These are phyloP conservation scores for Bruguiera parviflora DNA, from an alignment of 345 rosid genomes.

Conservation along the genomic window DNA sequence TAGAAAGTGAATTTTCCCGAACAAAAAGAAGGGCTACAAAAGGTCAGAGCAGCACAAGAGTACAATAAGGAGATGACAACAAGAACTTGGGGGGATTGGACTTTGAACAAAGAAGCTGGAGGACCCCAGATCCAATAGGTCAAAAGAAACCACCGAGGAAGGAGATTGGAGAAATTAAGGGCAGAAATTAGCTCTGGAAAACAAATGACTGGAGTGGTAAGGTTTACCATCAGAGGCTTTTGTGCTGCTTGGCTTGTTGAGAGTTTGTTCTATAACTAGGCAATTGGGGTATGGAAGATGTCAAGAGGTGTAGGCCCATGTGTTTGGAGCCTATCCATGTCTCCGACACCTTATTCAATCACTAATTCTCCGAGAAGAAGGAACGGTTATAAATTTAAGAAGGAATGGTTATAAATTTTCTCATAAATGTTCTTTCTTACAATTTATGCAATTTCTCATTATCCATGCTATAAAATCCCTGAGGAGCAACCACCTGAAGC, in stretches of 20 bases:
- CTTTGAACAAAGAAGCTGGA: background rate
- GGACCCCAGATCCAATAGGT: conserved; percentile 6
- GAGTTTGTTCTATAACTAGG: conserved; percentile 23
- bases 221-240: background rate
- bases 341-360: background rate
- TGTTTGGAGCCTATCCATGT: conserved; percentile 19
- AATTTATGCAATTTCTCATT: too few relatives aligned
- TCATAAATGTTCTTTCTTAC: too few relatives aligned
- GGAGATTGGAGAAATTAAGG: background rate
- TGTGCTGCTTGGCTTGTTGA: conserved; percentile 6
- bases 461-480: too few relatives aligned
- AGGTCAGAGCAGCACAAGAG: too few relatives aligned
- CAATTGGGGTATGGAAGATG: conserved; percentile 6
- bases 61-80: conserved; percentile 5
- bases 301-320: conserved; percentile 25
- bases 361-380: too few relatives aligned
- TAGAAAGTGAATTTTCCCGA: background rate
- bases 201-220: conserved; percentile 2
- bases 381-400: too few relatives aligned
- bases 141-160: conserved; percentile 11
- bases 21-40: background rate
- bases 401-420: too few relatives aligned
- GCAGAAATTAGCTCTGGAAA: conserved; percentile 5
- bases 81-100: conserved; percentile 11
- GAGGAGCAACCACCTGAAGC: too few relatives aligned